Base-by-base conservation (phyloP, 169 alveolate species). In the Cryptosporidium sp. region DNA sequence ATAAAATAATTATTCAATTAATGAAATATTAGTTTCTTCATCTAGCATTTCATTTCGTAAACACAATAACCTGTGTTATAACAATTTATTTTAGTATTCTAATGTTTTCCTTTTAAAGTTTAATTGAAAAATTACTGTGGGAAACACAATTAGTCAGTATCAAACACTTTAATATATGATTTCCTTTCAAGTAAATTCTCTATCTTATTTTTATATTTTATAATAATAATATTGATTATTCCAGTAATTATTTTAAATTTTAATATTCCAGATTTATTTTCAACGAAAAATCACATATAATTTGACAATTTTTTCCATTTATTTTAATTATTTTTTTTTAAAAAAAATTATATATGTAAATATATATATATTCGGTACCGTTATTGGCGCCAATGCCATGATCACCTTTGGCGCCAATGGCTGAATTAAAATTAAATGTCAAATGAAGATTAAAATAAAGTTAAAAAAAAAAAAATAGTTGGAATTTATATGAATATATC, bases 311-410 rank as follows among this genome's bases (percentile, higher is more conserved):
- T 48, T 48, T 48, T 14, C 23, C 56, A 48, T 48, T 48, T 48
- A 48, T 14, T 48, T 45, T 2, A 10, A 2, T 16, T 14, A 44
- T 10, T 44, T 44, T 44, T 44, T 44, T 9, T 8, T 8, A 12
- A 10, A 42, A 42, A 3, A 42, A 42, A 7, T 37, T 3, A 39
- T 39, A 39, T 39, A 39, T 7, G 4, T 39, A 39, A 2, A 18
- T 52, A n/a, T 53, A 18, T 8, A n/a, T n/a, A 53, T n/a, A 65
- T 29, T 33, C 51, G 72, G 72, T 18, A 37, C 33, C 72, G 29
- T 23, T 0, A 31, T n/a, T 65, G 72, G 72, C 72, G 72, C 72
- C 72, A 35, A 56, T 0, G 7, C 4, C 16, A 1, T 56, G 67
- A 26, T 56, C 67, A 26, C 1, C 5, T 0, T 56, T 56, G 67